phyloP scores from a whole-genome alignment of 2,329 filamentous ascomycete genomes.

The Scleromitrula shiraiana region DNA sequence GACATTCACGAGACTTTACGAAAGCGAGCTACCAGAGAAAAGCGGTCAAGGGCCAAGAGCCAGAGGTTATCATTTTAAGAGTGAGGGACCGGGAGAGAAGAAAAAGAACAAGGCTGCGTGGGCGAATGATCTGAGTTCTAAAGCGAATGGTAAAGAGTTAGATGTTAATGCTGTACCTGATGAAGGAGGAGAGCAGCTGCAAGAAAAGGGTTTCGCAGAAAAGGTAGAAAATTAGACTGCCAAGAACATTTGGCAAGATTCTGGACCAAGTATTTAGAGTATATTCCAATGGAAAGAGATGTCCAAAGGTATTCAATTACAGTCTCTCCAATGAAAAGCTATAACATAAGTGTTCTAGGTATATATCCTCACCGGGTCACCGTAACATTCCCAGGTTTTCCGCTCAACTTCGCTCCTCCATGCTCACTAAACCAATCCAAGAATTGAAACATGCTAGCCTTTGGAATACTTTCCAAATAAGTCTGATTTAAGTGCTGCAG shows the following conservation, averaged over 20 bases:
- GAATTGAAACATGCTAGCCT: constrained; percentile 27
- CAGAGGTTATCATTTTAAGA: constrained; percentile 76
- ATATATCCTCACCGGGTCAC: no score
- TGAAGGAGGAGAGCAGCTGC: constrained; percentile 42
- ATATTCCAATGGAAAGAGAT: no score
- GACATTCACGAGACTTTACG: constrained; percentile 50
- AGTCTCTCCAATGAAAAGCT: no score
- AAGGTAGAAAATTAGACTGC: constrained; percentile 21
- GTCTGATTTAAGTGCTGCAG: constrained; percentile 31
- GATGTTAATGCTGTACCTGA: constrained; percentile 37
- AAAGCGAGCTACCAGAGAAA: constrained; percentile 60
- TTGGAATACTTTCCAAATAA: constrained; percentile 24
- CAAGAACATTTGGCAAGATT: no score
- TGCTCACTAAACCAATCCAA: constrained; percentile 24
- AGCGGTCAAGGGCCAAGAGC: constrained; percentile 72
- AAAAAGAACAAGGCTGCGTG: constrained; percentile 64
- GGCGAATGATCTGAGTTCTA: constrained; percentile 41
- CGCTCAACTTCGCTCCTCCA: constrained; percentile 11
- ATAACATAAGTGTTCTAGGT: no score
- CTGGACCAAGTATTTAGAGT: no score
- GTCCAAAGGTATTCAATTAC: no score
- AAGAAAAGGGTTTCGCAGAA: constrained; percentile 49
- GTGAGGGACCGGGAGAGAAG: constrained; percentile 50
- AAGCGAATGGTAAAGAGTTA: constrained; percentile 11
- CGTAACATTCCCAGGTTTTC: constrained; percentile 1